phyloP scores from a whole-genome alignment of 139 green algal species.

The Ettlia oleoabundans region DNA sequence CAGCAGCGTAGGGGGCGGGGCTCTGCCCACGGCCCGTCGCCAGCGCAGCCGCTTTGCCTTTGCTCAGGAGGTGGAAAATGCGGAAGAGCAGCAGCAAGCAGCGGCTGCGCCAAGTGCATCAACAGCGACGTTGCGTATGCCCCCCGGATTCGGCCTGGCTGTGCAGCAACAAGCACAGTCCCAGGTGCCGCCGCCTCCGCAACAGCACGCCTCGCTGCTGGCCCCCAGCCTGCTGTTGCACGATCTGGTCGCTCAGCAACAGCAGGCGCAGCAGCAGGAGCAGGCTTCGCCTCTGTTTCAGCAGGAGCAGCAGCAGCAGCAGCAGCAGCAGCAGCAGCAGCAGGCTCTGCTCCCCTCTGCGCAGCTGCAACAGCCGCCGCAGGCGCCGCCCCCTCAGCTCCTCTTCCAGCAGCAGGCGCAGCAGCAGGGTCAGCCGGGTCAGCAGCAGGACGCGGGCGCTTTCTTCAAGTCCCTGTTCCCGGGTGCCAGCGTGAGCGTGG shows the following conservation, averaged over 20 bases:
- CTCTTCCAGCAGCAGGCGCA: neutral
- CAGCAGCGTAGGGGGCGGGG: neutral
- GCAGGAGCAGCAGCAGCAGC: neutral
- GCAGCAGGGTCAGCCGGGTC: neutral
- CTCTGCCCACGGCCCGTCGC: neutral
- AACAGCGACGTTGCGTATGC: neutral
- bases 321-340: conserved; percentile 18
- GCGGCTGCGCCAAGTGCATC: neutral
- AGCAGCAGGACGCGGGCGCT: conserved; percentile 31
- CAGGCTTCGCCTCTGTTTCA: neutral
- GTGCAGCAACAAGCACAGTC: neutral
- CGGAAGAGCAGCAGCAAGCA: neutral
- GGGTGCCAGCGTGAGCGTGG: conserved; percentile 33
- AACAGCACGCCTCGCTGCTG: no score
- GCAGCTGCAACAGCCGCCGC: conserved; percentile 15
- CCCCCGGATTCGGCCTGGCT: neutral
- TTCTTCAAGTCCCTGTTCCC: conserved; percentile 52
- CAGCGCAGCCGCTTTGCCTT: conserved; percentile 54
- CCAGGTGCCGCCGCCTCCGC: neutral
- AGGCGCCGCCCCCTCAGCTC: neutral
- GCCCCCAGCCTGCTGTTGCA: conserved; percentile 13
- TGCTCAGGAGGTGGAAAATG: conserved; percentile 46
- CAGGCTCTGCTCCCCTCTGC: no score
- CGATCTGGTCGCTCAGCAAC: neutral
- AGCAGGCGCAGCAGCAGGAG: neutral